Base-by-base conservation (phyloP, 805 yeast species). In the Torulaspora gathmanii region DNA sequence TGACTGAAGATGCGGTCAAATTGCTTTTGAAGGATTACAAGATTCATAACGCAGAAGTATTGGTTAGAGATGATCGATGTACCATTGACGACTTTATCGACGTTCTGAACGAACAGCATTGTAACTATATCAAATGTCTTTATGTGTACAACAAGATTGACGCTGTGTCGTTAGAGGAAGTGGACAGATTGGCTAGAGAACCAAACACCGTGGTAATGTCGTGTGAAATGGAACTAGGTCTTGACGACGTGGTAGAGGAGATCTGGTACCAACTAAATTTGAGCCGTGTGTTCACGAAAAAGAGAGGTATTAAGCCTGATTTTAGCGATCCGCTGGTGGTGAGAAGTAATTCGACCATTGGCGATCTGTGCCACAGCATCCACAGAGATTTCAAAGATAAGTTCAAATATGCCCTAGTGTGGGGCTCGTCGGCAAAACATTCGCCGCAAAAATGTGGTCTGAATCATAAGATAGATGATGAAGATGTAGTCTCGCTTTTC, bases 361-460 rank as follows among this genome's bases (percentile, higher is more conserved):
- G 83, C 53, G 88, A 82, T 53, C 87, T 91, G 23, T 91, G 99
- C 70, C 90, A 91, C 61, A 77, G 93, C 10, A 83, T 91, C 51
- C 98, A 91, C 64, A 78, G 95, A 55, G 96, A 90, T 58, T 85
- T 91, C 74, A 90, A 89, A 60, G 82, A 84, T 52, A 87, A 85
- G 58, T 91, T 93, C 73, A 87, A 89, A 64, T 89, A 90, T 63
- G 98, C 98, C 0, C 68, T 89, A 58, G 96, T 91, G 5, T 91
- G 98, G 97, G 99, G 99, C 0, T 80, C 90, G 1, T 83, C 95
- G 37, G 85, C 97, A 5, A 93, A 93, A 64, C 95, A 88, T 62
- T 86, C 91, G 28, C 98, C 98, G 3, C 99, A 91, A 61, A 91
- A 91, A 62, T 91, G 98, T 72, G 98, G 99, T 0, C 71, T 91